Percentiles rank a stretch among this genome's conserved stretches.
Conservation (phyloP, 2,329 filamentous ascomycete genomes). For the Fusarium luffae region DNA sequence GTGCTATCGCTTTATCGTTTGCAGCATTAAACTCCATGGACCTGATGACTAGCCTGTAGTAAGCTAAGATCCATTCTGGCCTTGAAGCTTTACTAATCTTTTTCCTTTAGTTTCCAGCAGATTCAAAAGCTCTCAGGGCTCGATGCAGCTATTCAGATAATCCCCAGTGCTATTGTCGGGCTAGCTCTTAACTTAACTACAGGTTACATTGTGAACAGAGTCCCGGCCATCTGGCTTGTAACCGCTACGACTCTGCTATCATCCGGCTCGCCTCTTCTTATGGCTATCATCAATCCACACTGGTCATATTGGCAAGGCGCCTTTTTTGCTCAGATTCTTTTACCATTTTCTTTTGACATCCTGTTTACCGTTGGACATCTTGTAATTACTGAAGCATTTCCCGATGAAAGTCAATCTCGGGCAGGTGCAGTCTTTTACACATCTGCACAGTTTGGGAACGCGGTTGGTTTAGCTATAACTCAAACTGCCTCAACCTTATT, state of each 20-base stretch:
- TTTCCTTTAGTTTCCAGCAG: conserved; percentile 57
- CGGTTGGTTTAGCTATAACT: conserved; percentile 58
- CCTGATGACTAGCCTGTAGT: conserved; percentile 61
- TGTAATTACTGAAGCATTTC: conserved; percentile 64
- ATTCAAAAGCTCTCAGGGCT: conserved; percentile 59
- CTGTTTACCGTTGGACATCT: conserved; percentile 67
- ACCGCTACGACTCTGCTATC: conserved; percentile 54
- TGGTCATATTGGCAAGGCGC: conserved; percentile 62
- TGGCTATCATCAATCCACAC: conserved; percentile 61
- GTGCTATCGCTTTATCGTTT: conserved; percentile 58
- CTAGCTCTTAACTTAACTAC: conserved; percentile 54
- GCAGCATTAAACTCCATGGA: conserved; percentile 60
- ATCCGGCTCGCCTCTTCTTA: conserved; percentile 61
- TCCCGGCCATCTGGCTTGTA: conserved; percentile 54
- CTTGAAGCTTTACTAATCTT: neutral
- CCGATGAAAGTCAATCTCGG: conserved; percentile 64
- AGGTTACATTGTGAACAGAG: conserved; percentile 57
- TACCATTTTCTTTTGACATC: conserved; percentile 56
- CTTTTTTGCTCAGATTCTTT: conserved; percentile 57
- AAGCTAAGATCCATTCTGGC: conserved; percentile 27
- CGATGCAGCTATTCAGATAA: conserved; percentile 57
- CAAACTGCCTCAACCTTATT: conserved; percentile 57
- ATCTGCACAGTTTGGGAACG: conserved; percentile 63
- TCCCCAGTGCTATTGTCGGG: conserved; percentile 57
- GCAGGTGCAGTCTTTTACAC: conserved; percentile 72